Conservation (phyloP, 495 filamentous ascomycete genomes). For the Hyphodiscus hymeniophilus region DNA sequence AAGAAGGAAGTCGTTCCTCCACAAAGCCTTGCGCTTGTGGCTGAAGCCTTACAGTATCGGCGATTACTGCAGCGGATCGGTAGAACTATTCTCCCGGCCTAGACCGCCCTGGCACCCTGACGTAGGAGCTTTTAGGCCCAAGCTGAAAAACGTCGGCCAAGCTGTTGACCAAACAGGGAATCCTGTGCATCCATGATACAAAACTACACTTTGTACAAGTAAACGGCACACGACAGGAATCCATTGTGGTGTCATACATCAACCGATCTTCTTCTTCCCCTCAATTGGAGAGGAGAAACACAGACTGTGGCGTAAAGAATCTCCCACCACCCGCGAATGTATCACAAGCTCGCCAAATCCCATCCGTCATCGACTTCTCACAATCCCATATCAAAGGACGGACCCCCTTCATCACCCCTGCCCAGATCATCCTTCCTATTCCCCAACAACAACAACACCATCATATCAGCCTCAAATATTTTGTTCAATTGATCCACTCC, state of each 20-base stretch:
- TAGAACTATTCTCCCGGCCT: not conserved
- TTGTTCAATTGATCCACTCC: not conserved
- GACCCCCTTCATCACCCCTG: not conserved
- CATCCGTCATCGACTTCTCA: slow-evolving; percentile 4
- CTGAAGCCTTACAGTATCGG: slow-evolving; percentile 3
- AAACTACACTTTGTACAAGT: not conserved
- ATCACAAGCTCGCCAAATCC: not conserved
- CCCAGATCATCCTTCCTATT: not conserved
- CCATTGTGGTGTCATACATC: not conserved
- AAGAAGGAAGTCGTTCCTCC: too few relatives aligned
- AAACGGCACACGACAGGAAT: too few relatives aligned
- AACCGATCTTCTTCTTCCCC: too few relatives aligned
- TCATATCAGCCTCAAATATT: not conserved
- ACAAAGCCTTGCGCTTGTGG: not conserved
- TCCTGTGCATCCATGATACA: not conserved
- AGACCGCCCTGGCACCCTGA: not conserved
- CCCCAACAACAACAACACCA: not conserved
- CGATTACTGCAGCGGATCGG: slow-evolving; percentile 2
- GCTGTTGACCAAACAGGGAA: not conserved
- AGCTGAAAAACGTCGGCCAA: too few relatives aligned
- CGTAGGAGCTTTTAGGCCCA: not conserved
- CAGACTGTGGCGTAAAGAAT: not conserved
- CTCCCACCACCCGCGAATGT: not conserved
- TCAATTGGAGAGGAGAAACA: not conserved
- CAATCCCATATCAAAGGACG: slow-evolving; percentile 4